Conservation (phyloP, 1,284 basidiomycete genomes). For the Phaffia rhodozyma region DNA sequence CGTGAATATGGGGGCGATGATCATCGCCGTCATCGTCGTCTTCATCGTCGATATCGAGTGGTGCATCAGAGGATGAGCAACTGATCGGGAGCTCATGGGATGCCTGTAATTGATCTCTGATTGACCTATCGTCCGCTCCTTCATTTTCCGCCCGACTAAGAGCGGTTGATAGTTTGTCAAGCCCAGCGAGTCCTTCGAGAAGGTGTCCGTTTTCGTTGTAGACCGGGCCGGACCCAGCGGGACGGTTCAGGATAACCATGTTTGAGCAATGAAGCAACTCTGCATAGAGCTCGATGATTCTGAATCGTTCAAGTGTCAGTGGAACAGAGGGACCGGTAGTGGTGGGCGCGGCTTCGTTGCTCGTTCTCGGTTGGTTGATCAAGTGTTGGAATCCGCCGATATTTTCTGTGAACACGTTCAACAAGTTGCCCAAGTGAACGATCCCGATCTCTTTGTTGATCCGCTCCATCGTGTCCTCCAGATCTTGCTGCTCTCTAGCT, state of each 20-base stretch:
- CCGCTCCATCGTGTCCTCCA: conserved; percentile 72
- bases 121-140: conserved; percentile 21
- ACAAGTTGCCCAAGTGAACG: conserved; percentile 76
- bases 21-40: conserved; percentile 36
- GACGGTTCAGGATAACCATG: conserved; percentile 87
- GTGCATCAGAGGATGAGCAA: conserved; percentile 33
- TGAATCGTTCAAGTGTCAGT: conserved; percentile 86
- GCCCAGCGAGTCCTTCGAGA: conserved; percentile 61
- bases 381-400: conserved; percentile 61
- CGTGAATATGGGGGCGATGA: conserved; percentile 23
- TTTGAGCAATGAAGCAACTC: conserved; percentile 96
- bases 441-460: conserved; percentile 85
- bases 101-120: conserved; percentile 42
- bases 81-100: conserved; percentile 59
- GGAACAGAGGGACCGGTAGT: conserved; percentile 60
- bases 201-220: conserved; percentile 69
- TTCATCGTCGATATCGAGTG: conserved; percentile 40
- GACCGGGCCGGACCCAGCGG: conserved; percentile 51
- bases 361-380: conserved; percentile 58
- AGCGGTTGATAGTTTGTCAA: conserved; percentile 71
- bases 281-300: conserved; percentile 95
- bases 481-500: conserved; percentile 52
- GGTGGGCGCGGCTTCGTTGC: conserved; percentile 46
- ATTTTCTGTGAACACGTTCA: conserved; percentile 62
- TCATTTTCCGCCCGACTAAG: conserved; percentile 48